These are phyloP conservation scores for Pseudoperonospora humuli DNA, from an alignment of 352 stramenopile genomes.

Conservation along the genomic window DNA sequence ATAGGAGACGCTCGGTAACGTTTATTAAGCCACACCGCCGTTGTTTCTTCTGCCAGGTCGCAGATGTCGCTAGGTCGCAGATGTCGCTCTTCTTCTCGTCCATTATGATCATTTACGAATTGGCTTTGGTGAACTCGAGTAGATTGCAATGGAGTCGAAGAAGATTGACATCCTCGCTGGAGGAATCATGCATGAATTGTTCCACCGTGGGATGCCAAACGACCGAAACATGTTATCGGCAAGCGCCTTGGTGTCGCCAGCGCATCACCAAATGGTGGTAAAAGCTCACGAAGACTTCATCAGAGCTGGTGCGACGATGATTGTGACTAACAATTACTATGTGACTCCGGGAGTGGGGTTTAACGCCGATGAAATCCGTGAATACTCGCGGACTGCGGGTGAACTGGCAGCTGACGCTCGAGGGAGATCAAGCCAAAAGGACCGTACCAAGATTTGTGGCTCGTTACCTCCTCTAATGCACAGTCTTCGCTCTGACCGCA, in stretches of 20 bases:
- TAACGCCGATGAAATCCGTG: slow-evolving; percentile 55
- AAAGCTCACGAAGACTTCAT: slow-evolving; percentile 73
- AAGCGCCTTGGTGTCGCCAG: slow-evolving; percentile 55
- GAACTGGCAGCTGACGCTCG: slow-evolving; percentile 52
- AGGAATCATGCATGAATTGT: slow-evolving; percentile 85
- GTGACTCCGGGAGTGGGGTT: slow-evolving; percentile 85
- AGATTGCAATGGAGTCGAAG: slow-evolving; percentile 15
- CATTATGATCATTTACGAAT: slow-evolving; percentile 13
- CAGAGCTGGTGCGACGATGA: slow-evolving; percentile 59
- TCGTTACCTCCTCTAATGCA: slow-evolving; percentile 88
- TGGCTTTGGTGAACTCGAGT: slow-evolving; percentile 1
- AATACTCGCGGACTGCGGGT: slow-evolving; percentile 55
- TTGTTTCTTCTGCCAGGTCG: slow-evolving; percentile 10
- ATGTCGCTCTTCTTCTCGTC: not conserved
- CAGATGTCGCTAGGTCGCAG: slow-evolving; percentile 5
- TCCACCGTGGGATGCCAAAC: slow-evolving; percentile 73
- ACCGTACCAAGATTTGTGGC: slow-evolving; percentile 58
- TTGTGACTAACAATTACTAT: slow-evolving; percentile 87
- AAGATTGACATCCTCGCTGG: slow-evolving; percentile 64
- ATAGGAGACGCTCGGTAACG: too few species aligned
- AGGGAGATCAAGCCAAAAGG: slow-evolving; percentile 16
- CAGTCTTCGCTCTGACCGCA: slow-evolving; percentile 83
- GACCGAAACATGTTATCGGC: slow-evolving; percentile 89
- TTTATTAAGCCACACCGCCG: not conserved
- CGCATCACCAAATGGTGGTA: slow-evolving; percentile 64